phyloP scores from a whole-genome alignment of 1,139 yeast genomes.

The Hyphopichia burtonii region DNA sequence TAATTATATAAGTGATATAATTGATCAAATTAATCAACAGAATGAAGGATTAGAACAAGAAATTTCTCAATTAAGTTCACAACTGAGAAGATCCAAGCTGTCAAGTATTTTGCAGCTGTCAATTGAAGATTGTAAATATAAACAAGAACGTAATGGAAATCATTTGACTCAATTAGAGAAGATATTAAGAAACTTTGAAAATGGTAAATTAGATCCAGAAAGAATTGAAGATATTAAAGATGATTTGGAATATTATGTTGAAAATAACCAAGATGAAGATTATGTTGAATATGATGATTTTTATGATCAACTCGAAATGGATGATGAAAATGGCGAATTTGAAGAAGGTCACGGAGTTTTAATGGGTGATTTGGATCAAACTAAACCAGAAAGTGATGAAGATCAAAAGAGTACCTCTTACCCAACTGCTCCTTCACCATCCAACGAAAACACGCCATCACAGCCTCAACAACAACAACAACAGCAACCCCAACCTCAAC shows the following conservation, averaged over 20 bases:
- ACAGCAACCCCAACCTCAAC: neutral
- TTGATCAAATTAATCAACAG: conserved; percentile 84
- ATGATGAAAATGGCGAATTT: conserved; percentile 48
- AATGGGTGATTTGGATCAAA: conserved; percentile 8
- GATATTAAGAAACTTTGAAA: conserved; percentile 74
- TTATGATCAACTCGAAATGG: conserved; percentile 82
- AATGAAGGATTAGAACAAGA: conserved; percentile 78
- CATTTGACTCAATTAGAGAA: conserved; percentile 79
- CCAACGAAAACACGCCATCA: neutral
- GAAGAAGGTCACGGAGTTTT: conserved; percentile 13
- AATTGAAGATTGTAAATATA: conserved; percentile 61
- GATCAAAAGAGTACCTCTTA: conserved; percentile 4
- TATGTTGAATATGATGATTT: conserved; percentile 94
- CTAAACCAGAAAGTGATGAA: conserved; percentile 6
- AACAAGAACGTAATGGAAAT: conserved; percentile 72
- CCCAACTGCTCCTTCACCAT: conserved; percentile 3
- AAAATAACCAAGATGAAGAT: conserved; percentile 93
- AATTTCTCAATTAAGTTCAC: conserved; percentile 53
- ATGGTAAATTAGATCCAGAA: conserved; percentile 81
- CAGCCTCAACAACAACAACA: neutral
- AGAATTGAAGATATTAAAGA: conserved; percentile 79
- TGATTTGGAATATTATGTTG: conserved; percentile 91
- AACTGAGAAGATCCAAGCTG: conserved; percentile 52
- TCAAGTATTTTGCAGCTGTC: conserved; percentile 44
- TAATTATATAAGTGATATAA: conserved; percentile 66